Evolutionary conservation across 768 basidiomycete species (phyloP), one percentile per base, ranked within the genome.

Genomic region (Tulasnella calospora): DNA sequence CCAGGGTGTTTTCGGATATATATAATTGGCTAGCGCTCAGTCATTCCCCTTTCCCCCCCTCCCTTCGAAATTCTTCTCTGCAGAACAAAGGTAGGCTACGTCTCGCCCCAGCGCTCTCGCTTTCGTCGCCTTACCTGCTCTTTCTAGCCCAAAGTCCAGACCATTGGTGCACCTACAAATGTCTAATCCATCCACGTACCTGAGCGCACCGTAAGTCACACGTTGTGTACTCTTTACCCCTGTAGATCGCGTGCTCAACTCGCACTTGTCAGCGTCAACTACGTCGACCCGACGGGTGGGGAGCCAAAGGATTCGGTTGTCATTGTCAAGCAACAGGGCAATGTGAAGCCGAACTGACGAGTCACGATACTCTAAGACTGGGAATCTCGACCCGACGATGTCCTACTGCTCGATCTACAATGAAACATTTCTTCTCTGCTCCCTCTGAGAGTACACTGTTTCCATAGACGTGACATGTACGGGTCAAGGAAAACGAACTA

Each of bases 91-190:
- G 47, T 51, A 51, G 47, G 47, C 47, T 4, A 51, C 47, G 47
- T 23, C 47, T 51, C 23, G 17, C 23, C 47, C 47, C 23, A 51
- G 47, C 47, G 19, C 47, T 23, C 47, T 51, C 47, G 23, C 23
- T 51, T 5, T 51, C 47, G 1, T 51, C 21, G 47, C 23, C 47
- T 51, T 23, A 51, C 47, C 47, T 1, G 17, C 61, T 13, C 30
- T 30, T 67, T 67, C 33, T 67, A 67, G 61, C 7, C 61, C 61
- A 67, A 67, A 67, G 61, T 33, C 61, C 61, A 67, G 61, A 67
- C 61, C 61, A 67, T 30, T 33, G 61, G 61, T 33, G 61, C 33
- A 33, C 61, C 61, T 61, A 7, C 33, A 21, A 30, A 67, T 67
- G 61, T 67, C 61, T 27, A 67, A 30, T 30, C 33, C 33, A 67